Conservation (phyloP, 805 yeast genomes). For the Lachancea quebecensis region DNA sequence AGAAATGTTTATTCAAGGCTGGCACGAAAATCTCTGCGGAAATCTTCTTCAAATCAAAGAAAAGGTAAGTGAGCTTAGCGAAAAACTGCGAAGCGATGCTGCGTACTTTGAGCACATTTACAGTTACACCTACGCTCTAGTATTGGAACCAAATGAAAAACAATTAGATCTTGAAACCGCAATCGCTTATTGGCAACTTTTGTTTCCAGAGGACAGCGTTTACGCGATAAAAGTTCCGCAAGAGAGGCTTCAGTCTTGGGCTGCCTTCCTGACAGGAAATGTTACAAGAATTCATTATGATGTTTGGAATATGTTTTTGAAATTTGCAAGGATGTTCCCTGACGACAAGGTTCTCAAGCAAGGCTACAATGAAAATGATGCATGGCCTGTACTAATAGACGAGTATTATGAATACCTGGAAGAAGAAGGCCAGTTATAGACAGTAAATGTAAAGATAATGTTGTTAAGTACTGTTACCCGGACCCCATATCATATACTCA, state of each 20-base stretch:
- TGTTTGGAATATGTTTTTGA: constrained; percentile 77
- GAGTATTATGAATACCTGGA: constrained; percentile 60
- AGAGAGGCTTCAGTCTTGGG: constrained; percentile 47
- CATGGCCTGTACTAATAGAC: constrained; percentile 92
- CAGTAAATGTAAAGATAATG: too few species aligned
- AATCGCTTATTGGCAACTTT: constrained; percentile 67
- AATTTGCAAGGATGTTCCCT: constrained; percentile 49
- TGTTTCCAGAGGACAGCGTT: constrained; percentile 34
- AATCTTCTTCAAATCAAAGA: constrained; percentile 41
- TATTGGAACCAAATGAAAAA: constrained; percentile 54
- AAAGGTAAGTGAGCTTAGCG: constrained; percentile 30
- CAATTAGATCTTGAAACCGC: constrained; percentile 54
- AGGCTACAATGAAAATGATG: constrained; percentile 67
- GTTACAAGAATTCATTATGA: constrained; percentile 52
- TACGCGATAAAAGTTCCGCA: constrained; percentile 21
- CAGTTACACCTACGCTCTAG: constrained; percentile 61
- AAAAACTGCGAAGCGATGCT: constrained; percentile 31
- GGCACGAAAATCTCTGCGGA: constrained; percentile 29
- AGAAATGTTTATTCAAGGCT: constrained; percentile 19
- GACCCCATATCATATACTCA: not conserved
- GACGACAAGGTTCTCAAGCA: constrained; percentile 44
- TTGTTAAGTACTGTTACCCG: not conserved
- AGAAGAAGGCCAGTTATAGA: constrained; percentile 7
- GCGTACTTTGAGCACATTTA: constrained; percentile 53
- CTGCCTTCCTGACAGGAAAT: constrained; percentile 37